Percentiles rank a stretch among this genome's conserved stretches.
These are phyloP conservation scores for Coniochaeta prunicola DNA, from an alignment of 2,329 filamentous ascomycete species.

Conservation along the genomic window DNA sequence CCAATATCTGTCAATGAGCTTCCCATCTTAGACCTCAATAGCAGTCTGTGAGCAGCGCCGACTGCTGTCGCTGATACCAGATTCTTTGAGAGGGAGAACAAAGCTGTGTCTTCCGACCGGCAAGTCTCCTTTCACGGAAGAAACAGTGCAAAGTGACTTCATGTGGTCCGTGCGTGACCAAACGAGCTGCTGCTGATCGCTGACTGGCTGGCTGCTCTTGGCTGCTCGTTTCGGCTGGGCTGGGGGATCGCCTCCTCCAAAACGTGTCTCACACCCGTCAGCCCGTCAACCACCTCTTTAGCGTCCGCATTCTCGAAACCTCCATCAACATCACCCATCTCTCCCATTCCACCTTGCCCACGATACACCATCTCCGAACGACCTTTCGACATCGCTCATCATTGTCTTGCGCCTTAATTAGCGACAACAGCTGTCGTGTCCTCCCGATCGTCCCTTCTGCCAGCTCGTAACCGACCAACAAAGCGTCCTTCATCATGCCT, in stretches of 20 bases:
- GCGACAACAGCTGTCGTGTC: not conserved
- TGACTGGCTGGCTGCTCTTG: not conserved
- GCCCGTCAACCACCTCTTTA: conserved; percentile 7
- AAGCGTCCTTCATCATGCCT: conserved; percentile 35
- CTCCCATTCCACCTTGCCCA: conserved; percentile 1
- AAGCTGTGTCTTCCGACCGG: not conserved
- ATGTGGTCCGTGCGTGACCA: not conserved
- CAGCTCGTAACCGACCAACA: not conserved
- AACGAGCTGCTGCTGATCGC: not conserved
- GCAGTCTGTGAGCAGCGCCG: not conserved
- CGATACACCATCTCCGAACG: conserved; percentile 4
- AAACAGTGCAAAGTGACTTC: not conserved
- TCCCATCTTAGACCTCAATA: not conserved
- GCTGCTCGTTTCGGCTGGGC: not conserved
- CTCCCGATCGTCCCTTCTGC: not conserved
- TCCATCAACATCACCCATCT: conserved; percentile 9
- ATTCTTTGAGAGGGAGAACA: not conserved
- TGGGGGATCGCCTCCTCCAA: not conserved
- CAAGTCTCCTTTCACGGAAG: not conserved
- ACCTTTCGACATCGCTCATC: not conserved
- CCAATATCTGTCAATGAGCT: not conserved
- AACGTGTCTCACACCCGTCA: conserved; percentile 12
- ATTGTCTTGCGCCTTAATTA: conserved; percentile 3
- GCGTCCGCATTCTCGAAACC: conserved; percentile 9
- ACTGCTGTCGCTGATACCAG: not conserved